Percentiles rank a stretch among this genome's conserved stretches.
Evolutionary conservation across 129 eudicot species (phyloP).

Genomic region (Erigeron canadensis): DNA sequence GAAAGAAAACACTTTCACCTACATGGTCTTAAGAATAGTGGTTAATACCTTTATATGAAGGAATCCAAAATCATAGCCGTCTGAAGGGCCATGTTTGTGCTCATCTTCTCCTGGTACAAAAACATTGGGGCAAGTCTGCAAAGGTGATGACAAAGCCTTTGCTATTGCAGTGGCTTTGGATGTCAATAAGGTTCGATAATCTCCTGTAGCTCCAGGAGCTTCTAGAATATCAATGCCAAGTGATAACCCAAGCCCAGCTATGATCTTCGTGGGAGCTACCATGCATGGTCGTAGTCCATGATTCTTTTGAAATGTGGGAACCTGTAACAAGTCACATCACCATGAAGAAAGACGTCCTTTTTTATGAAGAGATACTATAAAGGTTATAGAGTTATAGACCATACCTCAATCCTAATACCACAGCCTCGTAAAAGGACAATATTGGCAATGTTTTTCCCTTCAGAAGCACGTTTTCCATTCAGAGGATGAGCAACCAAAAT

Average conservation of each 20-base stretch:
- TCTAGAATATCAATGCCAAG: constrained; percentile 91
- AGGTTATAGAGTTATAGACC: constrained; percentile 6
- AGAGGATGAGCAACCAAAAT: constrained; percentile 78
- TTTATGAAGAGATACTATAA: constrained; percentile 10
- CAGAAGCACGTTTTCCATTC: constrained; percentile 66
- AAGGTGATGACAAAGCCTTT: constrained; percentile 81
- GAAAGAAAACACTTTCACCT: neutral
- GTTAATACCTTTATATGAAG: constrained; percentile 83
- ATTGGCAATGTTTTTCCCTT: constrained; percentile 90
- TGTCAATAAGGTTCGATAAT: constrained; percentile 83
- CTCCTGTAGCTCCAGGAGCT: constrained; percentile 99
- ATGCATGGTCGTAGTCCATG: constrained; percentile 92
- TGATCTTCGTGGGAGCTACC: constrained; percentile 99
- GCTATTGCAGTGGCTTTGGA: constrained; percentile 92
- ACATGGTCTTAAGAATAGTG: neutral
- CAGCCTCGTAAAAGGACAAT: constrained; percentile 95
- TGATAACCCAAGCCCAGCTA: constrained; percentile 94
- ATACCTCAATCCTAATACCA: constrained; percentile 91
- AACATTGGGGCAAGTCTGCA: constrained; percentile 64
- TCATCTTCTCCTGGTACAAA: constrained; percentile 96
- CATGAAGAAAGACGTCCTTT: neutral
- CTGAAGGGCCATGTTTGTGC: constrained; percentile 71
- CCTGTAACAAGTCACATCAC: constrained; percentile 47
- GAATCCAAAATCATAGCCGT: constrained; percentile 95
- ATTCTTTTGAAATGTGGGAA: constrained; percentile 65